phyloP scores from a whole-genome alignment of 2,329 filamentous ascomycete species.

The Endoconidiophora laricicola region DNA sequence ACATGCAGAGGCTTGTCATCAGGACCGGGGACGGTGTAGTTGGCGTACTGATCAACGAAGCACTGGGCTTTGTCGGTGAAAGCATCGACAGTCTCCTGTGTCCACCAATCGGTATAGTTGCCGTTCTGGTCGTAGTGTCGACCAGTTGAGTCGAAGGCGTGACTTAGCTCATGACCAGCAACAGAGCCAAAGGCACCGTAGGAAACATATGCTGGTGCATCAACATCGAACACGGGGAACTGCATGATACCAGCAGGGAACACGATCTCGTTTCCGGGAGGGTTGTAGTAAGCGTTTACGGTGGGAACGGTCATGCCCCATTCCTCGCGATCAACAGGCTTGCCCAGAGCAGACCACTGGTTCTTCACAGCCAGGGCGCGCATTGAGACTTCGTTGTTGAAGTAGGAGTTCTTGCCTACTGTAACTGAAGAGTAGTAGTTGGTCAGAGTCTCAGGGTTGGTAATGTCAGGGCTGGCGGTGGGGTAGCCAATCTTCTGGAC shows the following conservation, averaged over 20 bases:
- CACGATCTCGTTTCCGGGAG: constrained; percentile 48
- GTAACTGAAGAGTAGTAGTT: constrained; percentile 39
- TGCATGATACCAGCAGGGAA: constrained; percentile 58
- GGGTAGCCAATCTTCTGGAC: constrained; percentile 53
- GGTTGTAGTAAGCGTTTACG: constrained; percentile 52
- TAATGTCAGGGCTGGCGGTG: constrained; percentile 42
- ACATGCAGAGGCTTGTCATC: constrained; percentile 37
- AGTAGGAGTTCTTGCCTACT: constrained; percentile 34
- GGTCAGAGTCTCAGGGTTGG: constrained; percentile 37
- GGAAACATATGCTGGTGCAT: constrained; percentile 45
- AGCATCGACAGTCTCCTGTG: constrained; percentile 36
- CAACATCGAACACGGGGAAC: constrained; percentile 45
- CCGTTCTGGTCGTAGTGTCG: constrained; percentile 48
- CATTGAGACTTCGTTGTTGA: constrained; percentile 38
- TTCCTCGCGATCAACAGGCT: constrained; percentile 41
- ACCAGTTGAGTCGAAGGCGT: constrained; percentile 52
- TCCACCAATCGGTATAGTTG: constrained; percentile 53
- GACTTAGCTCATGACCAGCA: constrained; percentile 52
- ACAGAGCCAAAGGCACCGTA: constrained; percentile 55
- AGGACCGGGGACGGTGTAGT: constrained; percentile 24
- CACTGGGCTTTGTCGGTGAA: constrained; percentile 46
- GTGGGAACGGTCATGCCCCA: constrained; percentile 45
- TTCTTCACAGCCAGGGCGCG: constrained; percentile 29
- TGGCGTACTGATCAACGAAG: constrained; percentile 50
- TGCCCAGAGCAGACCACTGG: constrained; percentile 41